Evolutionary conservation across 2,329 filamentous ascomycete genomes (phyloP), one percentile per base, ranked within the genome.

Genomic region (Botrytis byssoidea): DNA sequence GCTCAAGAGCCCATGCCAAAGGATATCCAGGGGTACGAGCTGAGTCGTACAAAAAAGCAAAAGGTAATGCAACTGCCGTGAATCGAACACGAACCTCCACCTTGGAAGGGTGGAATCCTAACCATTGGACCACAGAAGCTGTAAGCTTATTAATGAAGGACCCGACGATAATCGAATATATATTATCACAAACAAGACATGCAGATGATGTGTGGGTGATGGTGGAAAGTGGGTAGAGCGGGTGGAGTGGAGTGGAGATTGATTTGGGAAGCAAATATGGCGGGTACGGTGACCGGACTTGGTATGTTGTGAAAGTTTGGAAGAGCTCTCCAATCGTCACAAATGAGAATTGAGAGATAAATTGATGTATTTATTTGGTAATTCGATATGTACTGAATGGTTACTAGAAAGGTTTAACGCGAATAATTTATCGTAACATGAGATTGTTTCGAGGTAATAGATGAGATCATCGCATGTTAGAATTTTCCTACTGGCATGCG

Each of bases 131-230:
- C 66, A 57, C 40, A 57, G 66, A 69, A 69, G 66, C 66, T 29
- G 3, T 67, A 4, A 14, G 2, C 2, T 68, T 42, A 1, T 68
- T 68, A 48, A 1, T 57, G 22, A 1, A 5, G 0, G 3, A 1
- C 0, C 0, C 0, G 0, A 1, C 3, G 4, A 25, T 4, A 3
- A 6, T 4, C 20, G 0, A 37, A 14, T 37, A 12, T 40, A 40
- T 55, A 55, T 37, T 7, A 12, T n/a, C 0, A 5, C 3, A 1
- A 1, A n/a, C n/a, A 37, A 18, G 6, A 10, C 0, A 37, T 37
- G 7, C 22, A 6, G 2, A 25, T 12, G 2, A 16, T n/a, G 29
- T 32, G 51, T 55, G 46, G 64, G 3, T 9, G 6, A 20, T 29
- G 4, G 9, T 22, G 20, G 32, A 22, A 60, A 3, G 32, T 60